Conservation (phyloP, 2,329 filamentous ascomycete genomes). For the Apiospora sp. region DNA sequence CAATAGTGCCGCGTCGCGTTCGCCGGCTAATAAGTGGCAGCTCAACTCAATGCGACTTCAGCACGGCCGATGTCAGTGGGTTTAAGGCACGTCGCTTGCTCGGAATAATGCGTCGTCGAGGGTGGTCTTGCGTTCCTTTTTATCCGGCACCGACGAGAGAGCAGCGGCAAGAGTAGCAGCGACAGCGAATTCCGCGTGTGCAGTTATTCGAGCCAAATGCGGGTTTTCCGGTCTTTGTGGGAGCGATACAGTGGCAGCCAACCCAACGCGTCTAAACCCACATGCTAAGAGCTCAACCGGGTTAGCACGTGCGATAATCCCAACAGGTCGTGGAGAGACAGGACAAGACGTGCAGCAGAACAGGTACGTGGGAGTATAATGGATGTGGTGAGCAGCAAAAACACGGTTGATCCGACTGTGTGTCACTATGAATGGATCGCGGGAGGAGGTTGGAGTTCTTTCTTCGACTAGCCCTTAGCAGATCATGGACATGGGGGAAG, state of each 20-base stretch:
- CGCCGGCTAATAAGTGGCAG: conserved; percentile 14
- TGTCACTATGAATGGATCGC: conserved; percentile 1
- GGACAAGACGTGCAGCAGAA: not conserved
- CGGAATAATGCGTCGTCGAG: conserved; percentile 9
- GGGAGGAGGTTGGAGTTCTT: conserved; percentile 18
- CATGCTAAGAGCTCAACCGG: conserved; percentile 16
- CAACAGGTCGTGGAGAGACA: not conserved
- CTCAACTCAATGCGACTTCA: conserved; percentile 5
- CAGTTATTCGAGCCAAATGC: conserved; percentile 20
- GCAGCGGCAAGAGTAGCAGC: not conserved
- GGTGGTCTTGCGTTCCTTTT: not conserved
- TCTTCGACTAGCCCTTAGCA: not conserved
- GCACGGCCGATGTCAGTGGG: conserved; percentile 9
- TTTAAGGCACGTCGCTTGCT: conserved; percentile 8
- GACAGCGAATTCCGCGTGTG: conserved; percentile 11
- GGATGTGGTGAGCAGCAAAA: not conserved
- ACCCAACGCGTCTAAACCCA: conserved; percentile 21
- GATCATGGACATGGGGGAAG: not conserved
- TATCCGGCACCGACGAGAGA: conserved; percentile 11
- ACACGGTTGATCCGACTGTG: conserved; percentile 8
- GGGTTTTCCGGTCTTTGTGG: conserved; percentile 24
- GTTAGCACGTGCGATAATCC: conserved; percentile 15
- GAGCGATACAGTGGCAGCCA: conserved; percentile 23
- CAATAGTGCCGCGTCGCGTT: conserved; percentile 8
- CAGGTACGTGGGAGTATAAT: not conserved